Conservation (phyloP, 116 monocot genomes). For the Papilionanthe hybrid region DNA sequence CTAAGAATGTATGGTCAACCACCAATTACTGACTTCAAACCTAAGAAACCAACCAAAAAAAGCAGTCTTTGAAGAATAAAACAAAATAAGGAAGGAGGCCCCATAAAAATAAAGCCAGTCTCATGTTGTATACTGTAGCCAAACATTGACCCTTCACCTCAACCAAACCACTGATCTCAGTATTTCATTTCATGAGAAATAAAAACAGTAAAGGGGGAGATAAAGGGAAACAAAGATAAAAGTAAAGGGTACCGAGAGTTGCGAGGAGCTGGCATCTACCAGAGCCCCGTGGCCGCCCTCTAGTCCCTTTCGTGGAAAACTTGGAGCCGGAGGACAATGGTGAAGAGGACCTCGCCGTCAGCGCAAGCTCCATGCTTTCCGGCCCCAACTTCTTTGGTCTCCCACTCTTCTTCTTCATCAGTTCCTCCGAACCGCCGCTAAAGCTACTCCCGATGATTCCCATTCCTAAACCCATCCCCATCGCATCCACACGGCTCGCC, state of each 20-base stretch:
- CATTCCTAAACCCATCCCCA: not conserved
- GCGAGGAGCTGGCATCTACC: conserved; percentile 56
- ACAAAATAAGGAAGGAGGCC: not conserved
- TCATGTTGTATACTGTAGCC: not conserved
- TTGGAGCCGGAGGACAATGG: conserved; percentile 2
- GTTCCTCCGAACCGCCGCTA: conserved; percentile 14
- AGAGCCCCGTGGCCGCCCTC: conserved; percentile 27
- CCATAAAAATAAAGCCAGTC: not conserved
- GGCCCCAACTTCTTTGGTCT: conserved; percentile 24
- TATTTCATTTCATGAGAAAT: not conserved
- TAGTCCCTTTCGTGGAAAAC: conserved; percentile 12
- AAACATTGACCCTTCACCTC: not conserved
- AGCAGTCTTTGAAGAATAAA: not conserved
- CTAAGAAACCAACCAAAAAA: not conserved
- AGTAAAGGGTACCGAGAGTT: conserved; percentile 32
- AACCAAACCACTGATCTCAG: too few relatives aligned
- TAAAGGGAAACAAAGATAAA: not conserved
- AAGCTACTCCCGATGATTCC: not conserved
- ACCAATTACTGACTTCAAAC: not conserved
- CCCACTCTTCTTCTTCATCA: conserved; percentile 25
- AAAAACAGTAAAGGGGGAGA: not conserved
- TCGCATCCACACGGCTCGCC: not conserved
- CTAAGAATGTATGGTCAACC: conserved; percentile 4
- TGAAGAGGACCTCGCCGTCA: not conserved
- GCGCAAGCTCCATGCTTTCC: conserved; percentile 20